Base-by-base conservation (phyloP, 306 rosid genomes). In the Oemleria cerasiformis region DNA sequence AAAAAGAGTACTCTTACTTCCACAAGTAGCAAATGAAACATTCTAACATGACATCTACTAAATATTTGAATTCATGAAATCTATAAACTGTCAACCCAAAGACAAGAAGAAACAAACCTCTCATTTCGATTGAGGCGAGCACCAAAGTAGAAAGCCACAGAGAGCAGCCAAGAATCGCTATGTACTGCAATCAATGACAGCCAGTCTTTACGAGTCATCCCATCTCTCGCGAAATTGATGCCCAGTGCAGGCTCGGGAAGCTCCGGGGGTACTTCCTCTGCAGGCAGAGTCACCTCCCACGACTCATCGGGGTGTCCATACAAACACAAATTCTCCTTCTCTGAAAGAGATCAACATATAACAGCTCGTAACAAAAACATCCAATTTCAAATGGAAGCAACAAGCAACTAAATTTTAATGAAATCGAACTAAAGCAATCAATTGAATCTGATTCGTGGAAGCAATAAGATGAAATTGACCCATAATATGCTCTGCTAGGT, bases 221-320 rank as follows among this genome's bases (percentile, higher is more conserved):
- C 87, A 71, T 86, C 87, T 80, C 91, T 86, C 2, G 91, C 87
- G 54, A 82, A 88, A 77, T 86, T 86, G 76, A 88, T 86, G 15
- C 95, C 86, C 81, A 79, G 36, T 19, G 85, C 85, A 1, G 89
- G 88, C 78, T 88, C 88, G 0, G 89, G 89, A 68, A 86, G 88
- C 79, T 86, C 86, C 0, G 91, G 81, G 0, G 89, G 89, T 19
- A 88, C 89, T 70, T 84, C 85, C 77, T 86, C 87, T 1, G 89
- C 86, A 1, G 89, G 89, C 63, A 78, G 65, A 67, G 76, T 65
- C 75, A 84, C 88, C 70, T 83, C 84, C 91, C 90, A 86, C 40
- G 84, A 47, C 76, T 81, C 90, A 70, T 84, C 73, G 0, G 85
- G 80, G 67, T 86, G 84, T 63, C 87, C 91, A 50, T 84, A 84